phyloP scores from a whole-genome alignment of 768 basidiomycete genomes.

The Dacryopinax spathularia region DNA sequence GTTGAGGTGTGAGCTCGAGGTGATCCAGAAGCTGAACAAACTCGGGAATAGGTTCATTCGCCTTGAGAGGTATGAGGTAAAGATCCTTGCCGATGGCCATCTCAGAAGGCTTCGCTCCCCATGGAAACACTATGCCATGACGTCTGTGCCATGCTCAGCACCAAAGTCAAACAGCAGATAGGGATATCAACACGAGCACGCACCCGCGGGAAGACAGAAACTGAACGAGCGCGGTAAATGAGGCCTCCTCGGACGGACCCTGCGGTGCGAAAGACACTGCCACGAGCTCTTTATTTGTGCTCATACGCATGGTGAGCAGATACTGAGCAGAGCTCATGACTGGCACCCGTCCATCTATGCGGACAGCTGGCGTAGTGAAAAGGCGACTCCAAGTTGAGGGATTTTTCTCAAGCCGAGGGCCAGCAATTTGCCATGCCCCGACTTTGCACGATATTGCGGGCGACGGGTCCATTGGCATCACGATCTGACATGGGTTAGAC shows the following conservation, averaged over 20 bases:
- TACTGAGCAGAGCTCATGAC: conserved; percentile 64
- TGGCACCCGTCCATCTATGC: conserved; percentile 75
- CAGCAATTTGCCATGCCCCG: conserved; percentile 62
- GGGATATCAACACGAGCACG: conserved; percentile 18
- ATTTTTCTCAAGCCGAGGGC: conserved; percentile 41
- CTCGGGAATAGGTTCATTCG: conserved; percentile 58
- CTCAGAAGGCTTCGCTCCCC: conserved; percentile 63
- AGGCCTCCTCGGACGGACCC: conserved; percentile 30
- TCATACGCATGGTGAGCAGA: conserved; percentile 62
- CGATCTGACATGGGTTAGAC: conserved; percentile 35
- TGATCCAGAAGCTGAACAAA: conserved; percentile 73
- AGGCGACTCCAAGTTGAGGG: conserved; percentile 61
- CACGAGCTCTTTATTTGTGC: conserved; percentile 61
- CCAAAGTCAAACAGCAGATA: conserved; percentile 5
- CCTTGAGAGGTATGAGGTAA: conserved; percentile 65
- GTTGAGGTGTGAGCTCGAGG: conserved; percentile 47
- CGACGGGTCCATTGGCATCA: conserved; percentile 62
- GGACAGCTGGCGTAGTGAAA: conserved; percentile 53
- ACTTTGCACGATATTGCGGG: conserved; percentile 39
- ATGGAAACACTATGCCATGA: conserved; percentile 74
- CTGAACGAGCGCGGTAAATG: conserved; percentile 47
- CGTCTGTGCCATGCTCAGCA: conserved; percentile 39
- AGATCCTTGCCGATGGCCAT: conserved; percentile 68
- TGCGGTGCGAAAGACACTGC: conserved; percentile 57
- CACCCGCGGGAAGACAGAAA: conserved; percentile 63